Conservation (phyloP, 148 eudicot genomes). For the Limonium bicolor region DNA sequence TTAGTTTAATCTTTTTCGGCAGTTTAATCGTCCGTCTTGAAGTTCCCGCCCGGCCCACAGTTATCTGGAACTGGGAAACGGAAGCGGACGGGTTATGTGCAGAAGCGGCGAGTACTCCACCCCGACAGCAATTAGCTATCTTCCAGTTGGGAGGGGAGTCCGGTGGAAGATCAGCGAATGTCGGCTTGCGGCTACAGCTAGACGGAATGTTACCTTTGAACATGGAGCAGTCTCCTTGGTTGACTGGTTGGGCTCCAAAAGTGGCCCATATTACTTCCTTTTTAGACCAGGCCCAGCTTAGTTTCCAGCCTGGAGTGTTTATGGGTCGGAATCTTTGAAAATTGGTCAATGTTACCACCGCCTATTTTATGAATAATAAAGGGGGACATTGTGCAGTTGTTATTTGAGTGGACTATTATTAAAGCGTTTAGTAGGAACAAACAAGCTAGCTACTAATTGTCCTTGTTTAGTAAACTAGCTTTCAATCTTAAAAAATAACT, state of each 20-base stretch:
- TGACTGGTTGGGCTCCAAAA: slow-evolving; percentile 13
- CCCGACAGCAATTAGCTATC: slow-evolving; percentile 2
- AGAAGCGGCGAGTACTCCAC: neutral
- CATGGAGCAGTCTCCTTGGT: slow-evolving; percentile 19
- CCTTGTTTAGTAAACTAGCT: no score
- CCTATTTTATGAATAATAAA: no score
- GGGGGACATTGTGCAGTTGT: no score
- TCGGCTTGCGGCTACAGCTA: slow-evolving; percentile 11
- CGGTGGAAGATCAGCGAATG: slow-evolving; percentile 7
- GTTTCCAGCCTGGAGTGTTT: slow-evolving; percentile 15
- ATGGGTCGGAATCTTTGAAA: slow-evolving; percentile 16
- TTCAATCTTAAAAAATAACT: no score
- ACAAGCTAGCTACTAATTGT: no score
- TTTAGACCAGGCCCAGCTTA: slow-evolving; percentile 13
- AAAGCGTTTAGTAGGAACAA: no score
- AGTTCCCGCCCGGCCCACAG: no score
- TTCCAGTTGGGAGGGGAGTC: slow-evolving; percentile 14
- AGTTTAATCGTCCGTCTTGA: neutral
- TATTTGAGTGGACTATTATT: no score
- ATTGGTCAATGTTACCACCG: slow-evolving; percentile 13
- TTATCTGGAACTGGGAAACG: neutral
- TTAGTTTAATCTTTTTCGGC: neutral
- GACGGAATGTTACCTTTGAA: slow-evolving; percentile 12
- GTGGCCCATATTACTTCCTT: slow-evolving; percentile 18
- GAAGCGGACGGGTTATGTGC: neutral